phyloP scores from a whole-genome alignment of 1,139 yeast genomes.

The Geotrichum histeridarum region DNA sequence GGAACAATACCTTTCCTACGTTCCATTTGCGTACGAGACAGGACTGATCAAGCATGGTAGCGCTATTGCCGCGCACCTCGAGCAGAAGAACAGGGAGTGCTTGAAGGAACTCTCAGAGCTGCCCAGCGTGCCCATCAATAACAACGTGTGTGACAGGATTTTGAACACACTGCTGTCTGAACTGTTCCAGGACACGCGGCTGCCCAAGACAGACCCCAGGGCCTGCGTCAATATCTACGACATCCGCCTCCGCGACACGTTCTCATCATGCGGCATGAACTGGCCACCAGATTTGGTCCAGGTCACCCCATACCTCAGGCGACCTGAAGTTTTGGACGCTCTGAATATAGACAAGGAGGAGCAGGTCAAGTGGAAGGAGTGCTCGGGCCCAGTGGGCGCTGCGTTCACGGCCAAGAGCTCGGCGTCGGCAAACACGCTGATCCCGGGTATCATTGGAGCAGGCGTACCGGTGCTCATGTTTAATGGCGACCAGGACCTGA shows the following conservation, averaged over 20 bases:
- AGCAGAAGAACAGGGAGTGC: constrained; percentile 33
- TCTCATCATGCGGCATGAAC: constrained; percentile 84
- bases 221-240: constrained; percentile 81
- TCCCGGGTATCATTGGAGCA: constrained; percentile 56
- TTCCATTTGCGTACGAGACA: constrained; percentile 63
- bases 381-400: constrained; percentile 55
- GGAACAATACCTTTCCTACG: constrained; percentile 72
- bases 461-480: constrained; percentile 65
- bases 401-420: constrained; percentile 51
- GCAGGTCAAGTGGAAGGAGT: constrained; percentile 64
- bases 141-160: constrained; percentile 32
- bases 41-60: constrained; percentile 47
- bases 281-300: constrained; percentile 78
- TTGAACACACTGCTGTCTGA: constrained; percentile 26
- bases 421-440: constrained; percentile 55
- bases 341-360: constrained; percentile 39
- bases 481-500: constrained; percentile 83
- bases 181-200: constrained; percentile 21
- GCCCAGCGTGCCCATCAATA: constrained; percentile 25
- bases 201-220: constrained; percentile 26
- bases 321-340: constrained; percentile 51
- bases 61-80: constrained; percentile 32
- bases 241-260: constrained; percentile 60
- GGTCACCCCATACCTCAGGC: constrained; percentile 57
- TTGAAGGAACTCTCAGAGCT: constrained; percentile 32